A percentile compares a stretch with the other conserved stretches of the same genome.
Evolutionary conservation across 352 stramenopile species (phyloP).

Genomic region (Pythium chondricola): DNA sequence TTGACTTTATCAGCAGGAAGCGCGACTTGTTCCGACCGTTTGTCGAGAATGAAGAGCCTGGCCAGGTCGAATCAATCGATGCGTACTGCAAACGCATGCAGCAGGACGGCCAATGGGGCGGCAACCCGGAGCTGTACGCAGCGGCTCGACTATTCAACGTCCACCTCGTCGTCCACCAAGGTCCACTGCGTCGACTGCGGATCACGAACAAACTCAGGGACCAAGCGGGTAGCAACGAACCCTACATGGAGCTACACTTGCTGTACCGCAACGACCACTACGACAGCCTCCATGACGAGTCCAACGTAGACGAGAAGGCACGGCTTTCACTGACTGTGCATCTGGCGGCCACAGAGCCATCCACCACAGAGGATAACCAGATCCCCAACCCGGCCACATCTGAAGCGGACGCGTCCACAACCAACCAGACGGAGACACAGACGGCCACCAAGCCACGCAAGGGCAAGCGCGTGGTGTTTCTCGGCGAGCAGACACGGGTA

Average conservation of each 20-base stretch:
- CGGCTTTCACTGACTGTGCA: conserved; percentile 7
- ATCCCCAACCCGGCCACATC: not conserved
- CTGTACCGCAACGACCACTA: conserved; percentile 78
- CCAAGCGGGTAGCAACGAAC: conserved; percentile 11
- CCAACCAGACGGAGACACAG: not conserved
- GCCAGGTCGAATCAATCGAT: conserved; percentile 23
- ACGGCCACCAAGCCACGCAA: conserved; percentile 7
- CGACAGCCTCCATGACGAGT: conserved; percentile 54
- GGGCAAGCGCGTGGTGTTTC: conserved; percentile 12
- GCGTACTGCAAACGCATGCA: conserved; percentile 75
- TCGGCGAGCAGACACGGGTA: conserved; percentile 16
- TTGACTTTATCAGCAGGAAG: conserved; percentile 60
- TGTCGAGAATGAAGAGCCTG: conserved; percentile 81
- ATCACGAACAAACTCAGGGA: conserved; percentile 48
- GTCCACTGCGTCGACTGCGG: conserved; percentile 39
- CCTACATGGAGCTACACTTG: conserved; percentile 42
- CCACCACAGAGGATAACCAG: not conserved
- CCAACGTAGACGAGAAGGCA: conserved; percentile 7
- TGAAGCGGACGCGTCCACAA: not conserved
- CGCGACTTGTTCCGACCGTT: conserved; percentile 73
- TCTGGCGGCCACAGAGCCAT: not conserved
- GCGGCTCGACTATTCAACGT: conserved; percentile 66
- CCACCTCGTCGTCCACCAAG: conserved; percentile 72
- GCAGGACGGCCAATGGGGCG: conserved; percentile 70
- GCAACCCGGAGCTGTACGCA: conserved; percentile 75